phyloP scores from a whole-genome alignment of 495 filamentous ascomycete genomes.

The Aspergillus diversus region DNA sequence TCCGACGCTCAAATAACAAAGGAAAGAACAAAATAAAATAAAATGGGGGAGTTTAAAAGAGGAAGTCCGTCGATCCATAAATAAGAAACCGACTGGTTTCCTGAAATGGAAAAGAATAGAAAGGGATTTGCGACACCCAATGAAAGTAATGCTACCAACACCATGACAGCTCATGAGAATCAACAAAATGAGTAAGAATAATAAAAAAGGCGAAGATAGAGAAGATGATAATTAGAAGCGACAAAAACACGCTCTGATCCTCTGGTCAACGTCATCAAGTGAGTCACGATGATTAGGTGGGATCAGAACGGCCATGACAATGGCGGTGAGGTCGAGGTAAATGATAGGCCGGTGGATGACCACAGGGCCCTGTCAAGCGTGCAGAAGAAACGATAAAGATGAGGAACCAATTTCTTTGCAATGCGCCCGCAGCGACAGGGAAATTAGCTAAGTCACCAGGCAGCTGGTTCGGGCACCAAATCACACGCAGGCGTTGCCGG shows the following conservation, averaged over 20 bases:
- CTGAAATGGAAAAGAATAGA: constrained; percentile 22
- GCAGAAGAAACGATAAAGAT: constrained; percentile 16
- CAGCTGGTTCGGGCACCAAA: constrained; percentile 26
- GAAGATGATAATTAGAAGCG: not conserved
- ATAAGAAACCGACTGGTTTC: constrained; percentile 4
- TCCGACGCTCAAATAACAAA: constrained; percentile 11
- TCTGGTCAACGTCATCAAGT: constrained; percentile 1
- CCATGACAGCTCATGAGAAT: constrained; percentile 19
- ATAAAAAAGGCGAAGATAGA: constrained; percentile 4
- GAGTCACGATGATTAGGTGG: not conserved
- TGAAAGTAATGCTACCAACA: constrained; percentile 15
- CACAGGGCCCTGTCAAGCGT: constrained; percentile 18
- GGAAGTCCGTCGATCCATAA: no score
- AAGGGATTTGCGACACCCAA: not conserved
- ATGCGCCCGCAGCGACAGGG: constrained; percentile 29
- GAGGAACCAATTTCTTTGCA: constrained; percentile 14
- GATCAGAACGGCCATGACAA: constrained; percentile 13
- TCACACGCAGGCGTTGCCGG: constrained; percentile 8
- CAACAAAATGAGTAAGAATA: constrained; percentile 8
- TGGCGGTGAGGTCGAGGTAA: constrained; percentile 23
- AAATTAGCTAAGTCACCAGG: constrained; percentile 31
- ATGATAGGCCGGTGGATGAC: constrained; percentile 20
- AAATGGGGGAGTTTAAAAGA: not conserved
- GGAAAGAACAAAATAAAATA: constrained; percentile 7
- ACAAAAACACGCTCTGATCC: not conserved